phyloP scores from a whole-genome alignment of 257 asterid species.

The Capsicum rhomboideum region DNA sequence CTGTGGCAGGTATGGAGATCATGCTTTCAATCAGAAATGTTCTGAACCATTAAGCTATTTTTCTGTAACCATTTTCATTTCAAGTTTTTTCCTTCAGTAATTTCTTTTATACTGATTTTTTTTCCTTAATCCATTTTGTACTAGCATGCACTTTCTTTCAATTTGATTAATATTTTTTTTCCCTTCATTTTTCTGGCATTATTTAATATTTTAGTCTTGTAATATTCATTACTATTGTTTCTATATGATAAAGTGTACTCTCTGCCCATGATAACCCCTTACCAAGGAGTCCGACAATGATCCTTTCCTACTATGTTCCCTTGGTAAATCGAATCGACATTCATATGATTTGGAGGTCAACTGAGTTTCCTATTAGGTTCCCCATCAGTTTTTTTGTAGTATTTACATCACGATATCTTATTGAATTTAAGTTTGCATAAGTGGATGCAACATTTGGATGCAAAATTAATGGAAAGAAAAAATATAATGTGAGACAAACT shows the following conservation, averaged over 20 bases:
- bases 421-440: too few relatives aligned
- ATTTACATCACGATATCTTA: background rate
- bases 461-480: background rate
- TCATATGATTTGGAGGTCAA: background rate
- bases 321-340: background rate
- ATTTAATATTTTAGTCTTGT: background rate
- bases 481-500: background rate
- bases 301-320: background rate
- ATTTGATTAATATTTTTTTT: background rate
- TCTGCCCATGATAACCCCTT: background rate
- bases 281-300: background rate
- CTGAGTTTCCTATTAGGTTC: background rate
- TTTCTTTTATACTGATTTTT: background rate
- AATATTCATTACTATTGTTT: background rate
- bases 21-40: background rate
- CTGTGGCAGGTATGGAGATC: slow-evolving; percentile 66
- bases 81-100: background rate
- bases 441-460: too few relatives aligned
- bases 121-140: background rate
- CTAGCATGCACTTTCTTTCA: background rate
- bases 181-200: background rate
- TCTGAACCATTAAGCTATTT: background rate
- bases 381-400: background rate
- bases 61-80: background rate
- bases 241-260: background rate